phyloP scores from a whole-genome alignment of 2,329 filamentous ascomycete genomes.

The Gnomoniopsis smithogilvyi region DNA sequence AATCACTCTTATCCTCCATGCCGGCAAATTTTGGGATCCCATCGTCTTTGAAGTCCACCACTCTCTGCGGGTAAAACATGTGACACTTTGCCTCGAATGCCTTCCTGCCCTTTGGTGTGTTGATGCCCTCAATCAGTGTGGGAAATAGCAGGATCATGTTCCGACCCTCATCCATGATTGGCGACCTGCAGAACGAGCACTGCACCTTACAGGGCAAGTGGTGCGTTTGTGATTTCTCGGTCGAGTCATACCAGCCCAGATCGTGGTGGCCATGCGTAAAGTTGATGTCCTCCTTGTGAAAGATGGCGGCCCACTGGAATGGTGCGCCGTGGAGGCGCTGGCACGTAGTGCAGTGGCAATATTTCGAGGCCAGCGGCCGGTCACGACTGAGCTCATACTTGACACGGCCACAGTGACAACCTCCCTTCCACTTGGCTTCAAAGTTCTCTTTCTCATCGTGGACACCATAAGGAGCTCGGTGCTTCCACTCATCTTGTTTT shows the following conservation, averaged over 20 bases:
- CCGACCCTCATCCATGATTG: conserved; percentile 85
- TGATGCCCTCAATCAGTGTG: conserved; percentile 63
- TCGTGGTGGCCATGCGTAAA: conserved; percentile 63
- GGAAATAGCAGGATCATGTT: conserved; percentile 84
- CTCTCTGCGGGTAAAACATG: conserved; percentile 75
- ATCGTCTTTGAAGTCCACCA: conserved; percentile 70
- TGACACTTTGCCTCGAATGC: conserved; percentile 69
- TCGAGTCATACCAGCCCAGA: conserved; percentile 69
- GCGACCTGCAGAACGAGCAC: conserved; percentile 70
- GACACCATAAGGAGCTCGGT: conserved; percentile 23
- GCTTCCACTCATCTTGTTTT: conserved; percentile 26
- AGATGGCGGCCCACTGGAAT: conserved; percentile 88
- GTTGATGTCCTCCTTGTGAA: conserved; percentile 73
- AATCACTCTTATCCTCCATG: conserved; percentile 46
- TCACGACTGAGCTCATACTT: conserved; percentile 67
- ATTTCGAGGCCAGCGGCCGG: conserved; percentile 70
- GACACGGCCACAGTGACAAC: conserved; percentile 75
- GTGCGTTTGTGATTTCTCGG: conserved; percentile 57
- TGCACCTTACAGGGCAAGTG: conserved; percentile 78
- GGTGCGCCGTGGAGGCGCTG: conserved; percentile 79
- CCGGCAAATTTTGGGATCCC: conserved; percentile 76
- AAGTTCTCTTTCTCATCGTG: conserved; percentile 26
- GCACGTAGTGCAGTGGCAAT: conserved; percentile 81
- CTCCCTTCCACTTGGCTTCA: conserved; percentile 25
- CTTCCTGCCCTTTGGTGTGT: conserved; percentile 51